Evolutionary conservation across 2,329 filamentous ascomycete genomes (phyloP), one percentile per base, ranked within the genome.

Genomic region (Tetracladium maxilliforme): DNA sequence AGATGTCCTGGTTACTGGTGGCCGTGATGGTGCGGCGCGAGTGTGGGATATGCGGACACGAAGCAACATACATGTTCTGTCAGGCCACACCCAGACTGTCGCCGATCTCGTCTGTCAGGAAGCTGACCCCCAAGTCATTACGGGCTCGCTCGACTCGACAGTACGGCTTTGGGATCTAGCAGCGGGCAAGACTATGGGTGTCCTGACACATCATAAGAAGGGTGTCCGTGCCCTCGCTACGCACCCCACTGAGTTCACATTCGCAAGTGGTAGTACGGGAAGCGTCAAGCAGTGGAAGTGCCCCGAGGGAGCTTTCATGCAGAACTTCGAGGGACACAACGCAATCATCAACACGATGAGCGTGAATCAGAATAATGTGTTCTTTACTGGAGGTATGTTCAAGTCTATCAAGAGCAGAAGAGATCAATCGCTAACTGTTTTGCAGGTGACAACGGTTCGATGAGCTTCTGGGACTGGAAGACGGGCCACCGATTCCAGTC

Each of bases 221-320:
- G 86, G 87, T 29, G 86, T 98, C 8, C 71, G 90, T 25, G 74
- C 78, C 4, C 64, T 98, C 9, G 70, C 82, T 8, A 65, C 77
- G 4, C 90, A 98, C 45, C 90, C 92, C 0, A 72, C 70, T 31
- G 90, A 98, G 50, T 98, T 93, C 46, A 98, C 92, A 0, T 98
- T 98, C 47, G 90, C 90, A 5, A 86, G 72, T 31, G 90, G 79
- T 21, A 92, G 83, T 42, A 86, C 87, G 0, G 79, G 80, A 14
- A 86, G 80, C 46, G 94, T 98, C 55, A 98, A 98, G 61, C 90
- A 98, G 55, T 98, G 90, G 87, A 94, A 95, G 50, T 95, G 86
- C 38, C 92, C 92, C 2, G 84, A 94, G 47, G 92, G 87, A 19
- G 83, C 83, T 10, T 95, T 98, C 47, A 98, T 98, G 90, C 86